A percentile compares a stretch with the other conserved stretches of the same genome.
Conservation (phyloP, 1,139 yeast genomes). For the Pichia sp. region DNA sequence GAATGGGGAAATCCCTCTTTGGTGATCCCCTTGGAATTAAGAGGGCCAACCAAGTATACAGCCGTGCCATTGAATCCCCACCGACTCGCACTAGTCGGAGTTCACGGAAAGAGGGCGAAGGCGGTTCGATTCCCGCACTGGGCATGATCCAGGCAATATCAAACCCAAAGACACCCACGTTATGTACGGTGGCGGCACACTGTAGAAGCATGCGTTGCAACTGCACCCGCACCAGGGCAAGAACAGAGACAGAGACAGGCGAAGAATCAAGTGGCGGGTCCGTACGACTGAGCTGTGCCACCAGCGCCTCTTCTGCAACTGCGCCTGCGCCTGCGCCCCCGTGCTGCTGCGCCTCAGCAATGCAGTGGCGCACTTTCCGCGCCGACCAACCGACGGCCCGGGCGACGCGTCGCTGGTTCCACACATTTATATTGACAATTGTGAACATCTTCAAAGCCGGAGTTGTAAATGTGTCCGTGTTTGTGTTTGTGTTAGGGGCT, state of each 20-base stretch:
- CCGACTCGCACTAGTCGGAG: slow-evolving; percentile 3
- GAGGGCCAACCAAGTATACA: slow-evolving; percentile 1
- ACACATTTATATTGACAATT: slow-evolving; percentile 2
- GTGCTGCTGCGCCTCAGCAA: too few species aligned
- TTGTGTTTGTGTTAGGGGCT: neutral
- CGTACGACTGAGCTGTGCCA: too few species aligned
- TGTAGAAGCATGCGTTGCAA: too few species aligned
- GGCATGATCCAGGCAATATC: slow-evolving; percentile 6
- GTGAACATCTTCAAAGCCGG: slow-evolving; percentile 6
- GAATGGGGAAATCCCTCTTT: neutral
- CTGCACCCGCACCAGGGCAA: too few species aligned
- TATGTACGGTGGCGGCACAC: slow-evolving; percentile 4
- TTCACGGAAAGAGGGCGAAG: neutral
- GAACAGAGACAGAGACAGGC: too few species aligned
- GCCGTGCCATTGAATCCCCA: slow-evolving; percentile 6
- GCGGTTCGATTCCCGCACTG: neutral
- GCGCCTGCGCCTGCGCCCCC: too few species aligned
- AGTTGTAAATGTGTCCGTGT: neutral
- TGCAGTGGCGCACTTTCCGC: too few species aligned
- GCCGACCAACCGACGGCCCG: neutral
- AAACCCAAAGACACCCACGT: slow-evolving; percentile 8
- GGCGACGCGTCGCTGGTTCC: slow-evolving; percentile 3
- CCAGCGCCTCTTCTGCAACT: too few species aligned
- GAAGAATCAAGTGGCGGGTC: too few species aligned
- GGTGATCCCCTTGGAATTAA: neutral